Conservation (phyloP, 805 yeast genomes). For the Nakazawaea ishiwadae region DNA sequence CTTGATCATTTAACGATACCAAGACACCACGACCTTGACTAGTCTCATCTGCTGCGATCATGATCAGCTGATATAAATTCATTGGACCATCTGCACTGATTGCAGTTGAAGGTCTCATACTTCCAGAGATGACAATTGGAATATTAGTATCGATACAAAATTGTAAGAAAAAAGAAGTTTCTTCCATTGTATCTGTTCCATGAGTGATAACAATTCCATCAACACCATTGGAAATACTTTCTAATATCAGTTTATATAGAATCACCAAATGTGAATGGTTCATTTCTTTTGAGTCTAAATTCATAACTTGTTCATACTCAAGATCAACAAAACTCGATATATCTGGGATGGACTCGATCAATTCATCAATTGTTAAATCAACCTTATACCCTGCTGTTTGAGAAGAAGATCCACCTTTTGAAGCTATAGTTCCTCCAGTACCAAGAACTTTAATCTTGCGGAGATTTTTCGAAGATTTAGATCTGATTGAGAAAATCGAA, state of each 20-base stretch:
- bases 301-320: conserved; percentile 59
- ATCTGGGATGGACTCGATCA: conserved; percentile 52
- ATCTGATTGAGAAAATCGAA: conserved; percentile 9
- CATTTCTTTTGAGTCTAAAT: conserved; percentile 57
- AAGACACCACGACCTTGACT: conserved; percentile 56
- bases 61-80: conserved; percentile 66
- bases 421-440: conserved; percentile 59
- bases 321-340: conserved; percentile 48
- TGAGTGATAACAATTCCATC: conserved; percentile 65
- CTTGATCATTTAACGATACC: conserved; percentile 63
- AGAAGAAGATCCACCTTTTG: conserved; percentile 41
- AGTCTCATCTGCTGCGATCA: conserved; percentile 49
- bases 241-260: conserved; percentile 41
- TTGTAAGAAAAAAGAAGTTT: conserved; percentile 61
- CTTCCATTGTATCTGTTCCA: conserved; percentile 70
- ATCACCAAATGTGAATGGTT: conserved; percentile 39
- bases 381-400: conserved; percentile 53
- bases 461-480: conserved; percentile 6
- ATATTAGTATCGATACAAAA: conserved; percentile 34
- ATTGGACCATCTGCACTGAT: conserved; percentile 71
- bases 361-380: conserved; percentile 46
- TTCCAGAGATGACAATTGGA: conserved; percentile 66
- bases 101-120: conserved; percentile 71
- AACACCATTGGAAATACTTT: conserved; percentile 34
- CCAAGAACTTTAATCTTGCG: conserved; percentile 44